Percentiles rank a stretch among this genome's conserved stretches.
phyloP scores from a whole-genome alignment of 1,284 basidiomycete genomes.

The Apiotrichum porosum region DNA sequence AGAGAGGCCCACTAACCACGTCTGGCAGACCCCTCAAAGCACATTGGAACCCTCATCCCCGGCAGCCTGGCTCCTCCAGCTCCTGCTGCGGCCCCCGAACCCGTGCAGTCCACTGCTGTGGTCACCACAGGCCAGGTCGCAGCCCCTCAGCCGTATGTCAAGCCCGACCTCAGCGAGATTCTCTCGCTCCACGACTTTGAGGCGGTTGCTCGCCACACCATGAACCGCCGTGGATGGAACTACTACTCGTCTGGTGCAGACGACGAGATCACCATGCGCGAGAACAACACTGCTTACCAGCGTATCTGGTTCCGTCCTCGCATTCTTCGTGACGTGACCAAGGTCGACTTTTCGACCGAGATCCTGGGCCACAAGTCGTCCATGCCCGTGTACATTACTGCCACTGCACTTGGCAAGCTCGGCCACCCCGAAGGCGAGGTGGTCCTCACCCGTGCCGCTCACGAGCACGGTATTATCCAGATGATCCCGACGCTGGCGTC shows the following conservation, averaged over 20 bases:
- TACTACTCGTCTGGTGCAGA: slow-evolving; percentile 84
- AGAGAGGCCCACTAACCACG: not conserved
- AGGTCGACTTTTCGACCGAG: slow-evolving; percentile 74
- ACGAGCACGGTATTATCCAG: slow-evolving; percentile 72
- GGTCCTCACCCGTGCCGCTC: slow-evolving; percentile 77
- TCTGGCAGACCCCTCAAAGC: slow-evolving; percentile 26
- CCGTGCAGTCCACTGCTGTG: slow-evolving; percentile 44
- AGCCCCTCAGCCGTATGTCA: slow-evolving; percentile 37
- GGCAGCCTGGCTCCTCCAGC: slow-evolving; percentile 48
- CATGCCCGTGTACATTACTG: slow-evolving; percentile 73
- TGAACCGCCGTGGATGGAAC: slow-evolving; percentile 79
- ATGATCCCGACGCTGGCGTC: slow-evolving; percentile 90
- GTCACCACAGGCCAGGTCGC: not conserved
- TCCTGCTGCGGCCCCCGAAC: slow-evolving; percentile 36
- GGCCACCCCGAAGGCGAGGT: slow-evolving; percentile 91
- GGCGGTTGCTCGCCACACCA: slow-evolving; percentile 66
- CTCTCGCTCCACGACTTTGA: slow-evolving; percentile 90
- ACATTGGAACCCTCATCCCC: slow-evolving; percentile 63
- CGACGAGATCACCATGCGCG: slow-evolving; percentile 80
- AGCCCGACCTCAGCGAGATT: slow-evolving; percentile 68
- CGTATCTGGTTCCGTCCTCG: slow-evolving; percentile 91
- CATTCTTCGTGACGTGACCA: slow-evolving; percentile 70
- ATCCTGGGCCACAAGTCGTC: slow-evolving; percentile 67
- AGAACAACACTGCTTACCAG: slow-evolving; percentile 83
- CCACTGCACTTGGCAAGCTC: slow-evolving; percentile 61